phyloP scores from a whole-genome alignment of 2,329 filamentous ascomycete species.

The Pleurostoma richardsiae region DNA sequence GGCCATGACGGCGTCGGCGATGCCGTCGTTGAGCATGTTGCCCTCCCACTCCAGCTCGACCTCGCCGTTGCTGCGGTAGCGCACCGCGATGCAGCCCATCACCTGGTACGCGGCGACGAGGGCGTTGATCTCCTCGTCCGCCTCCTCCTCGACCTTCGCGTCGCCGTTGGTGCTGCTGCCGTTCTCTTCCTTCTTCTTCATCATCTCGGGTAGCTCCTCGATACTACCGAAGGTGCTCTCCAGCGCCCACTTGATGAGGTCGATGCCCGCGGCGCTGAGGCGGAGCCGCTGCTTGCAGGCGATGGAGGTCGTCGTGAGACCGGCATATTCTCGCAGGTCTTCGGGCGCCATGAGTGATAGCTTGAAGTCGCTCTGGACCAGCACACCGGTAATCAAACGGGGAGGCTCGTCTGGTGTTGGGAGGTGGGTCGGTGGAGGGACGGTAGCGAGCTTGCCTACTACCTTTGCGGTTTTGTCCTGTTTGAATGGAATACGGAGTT shows the following conservation, averaged over 20 bases:
- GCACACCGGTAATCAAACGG: conserved; percentile 74
- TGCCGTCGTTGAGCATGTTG: conserved; percentile 94
- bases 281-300: conserved; percentile 87
- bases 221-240: conserved; percentile 91
- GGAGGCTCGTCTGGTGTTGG: conserved; percentile 22
- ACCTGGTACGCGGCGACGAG: conserved; percentile 59
- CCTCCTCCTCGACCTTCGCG: conserved; percentile 38
- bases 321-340: conserved; percentile 91
- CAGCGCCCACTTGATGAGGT: conserved; percentile 88
- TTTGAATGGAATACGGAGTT: conserved; percentile 90
- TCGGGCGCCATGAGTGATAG: conserved; percentile 95
- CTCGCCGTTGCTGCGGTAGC: conserved; percentile 70
- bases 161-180: conserved; percentile 26
- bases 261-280: conserved; percentile 81
- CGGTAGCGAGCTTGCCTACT: conserved; percentile 84
- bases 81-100: conserved; percentile 88
- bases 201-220: conserved; percentile 59
- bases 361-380: conserved; percentile 98
- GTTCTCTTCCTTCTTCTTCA: conserved; percentile 27
- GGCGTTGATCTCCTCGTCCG: conserved; percentile 58
- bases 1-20: conserved; percentile 95
- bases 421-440: conserved; percentile 57
- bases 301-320: conserved; percentile 92
- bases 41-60: conserved; percentile 96
- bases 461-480: conserved; percentile 95